A percentile compares a stretch with the other conserved stretches of the same genome.
phyloP scores from a whole-genome alignment of 2,329 filamentous ascomycete genomes.

The Teratosphaeria nubilosa region DNA sequence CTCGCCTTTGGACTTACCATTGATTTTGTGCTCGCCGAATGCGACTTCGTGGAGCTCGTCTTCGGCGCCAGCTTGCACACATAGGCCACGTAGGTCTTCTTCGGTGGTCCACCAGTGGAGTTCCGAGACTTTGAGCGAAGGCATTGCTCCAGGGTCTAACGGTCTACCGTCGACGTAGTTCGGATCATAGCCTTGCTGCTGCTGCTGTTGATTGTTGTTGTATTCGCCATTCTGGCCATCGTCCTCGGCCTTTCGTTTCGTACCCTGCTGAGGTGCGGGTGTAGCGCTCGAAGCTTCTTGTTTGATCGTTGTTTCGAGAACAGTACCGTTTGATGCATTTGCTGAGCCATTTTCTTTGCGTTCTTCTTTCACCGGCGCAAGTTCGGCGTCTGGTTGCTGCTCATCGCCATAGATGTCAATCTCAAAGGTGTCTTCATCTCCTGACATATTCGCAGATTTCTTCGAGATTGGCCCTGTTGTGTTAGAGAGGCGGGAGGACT shows the following conservation, averaged over 20 bases:
- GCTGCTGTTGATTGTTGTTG: slow-evolving; percentile 1
- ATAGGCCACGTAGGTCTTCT: slow-evolving; percentile 84
- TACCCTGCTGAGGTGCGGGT: slow-evolving; percentile 31
- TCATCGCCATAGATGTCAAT: slow-evolving; percentile 60
- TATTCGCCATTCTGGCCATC: slow-evolving; percentile 2
- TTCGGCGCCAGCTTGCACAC: slow-evolving; percentile 60
- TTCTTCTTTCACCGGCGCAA: not conserved
- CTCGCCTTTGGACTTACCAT: slow-evolving; percentile 93
- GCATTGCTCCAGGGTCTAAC: slow-evolving; percentile 50
- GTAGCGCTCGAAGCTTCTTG: not conserved
- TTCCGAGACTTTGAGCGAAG: slow-evolving; percentile 77
- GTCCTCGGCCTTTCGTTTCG: slow-evolving; percentile 52
- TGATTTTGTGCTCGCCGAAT: slow-evolving; percentile 97
- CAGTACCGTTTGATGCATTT: not conserved
- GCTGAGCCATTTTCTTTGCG: not conserved
- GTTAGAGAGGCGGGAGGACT: not conserved
- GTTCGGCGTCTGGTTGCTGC: slow-evolving; percentile 13
- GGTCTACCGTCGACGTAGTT: slow-evolving; percentile 26
- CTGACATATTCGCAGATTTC: slow-evolving; percentile 24
- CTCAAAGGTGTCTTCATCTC: slow-evolving; percentile 60
- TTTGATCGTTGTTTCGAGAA: not conserved
- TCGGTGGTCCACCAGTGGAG: slow-evolving; percentile 96
- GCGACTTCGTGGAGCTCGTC: slow-evolving; percentile 83
- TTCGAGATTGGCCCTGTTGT: not conserved
- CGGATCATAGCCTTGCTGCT: not conserved